Evolutionary conservation across 805 yeast species (phyloP).

Genomic region (Yarrowia sp.): DNA sequence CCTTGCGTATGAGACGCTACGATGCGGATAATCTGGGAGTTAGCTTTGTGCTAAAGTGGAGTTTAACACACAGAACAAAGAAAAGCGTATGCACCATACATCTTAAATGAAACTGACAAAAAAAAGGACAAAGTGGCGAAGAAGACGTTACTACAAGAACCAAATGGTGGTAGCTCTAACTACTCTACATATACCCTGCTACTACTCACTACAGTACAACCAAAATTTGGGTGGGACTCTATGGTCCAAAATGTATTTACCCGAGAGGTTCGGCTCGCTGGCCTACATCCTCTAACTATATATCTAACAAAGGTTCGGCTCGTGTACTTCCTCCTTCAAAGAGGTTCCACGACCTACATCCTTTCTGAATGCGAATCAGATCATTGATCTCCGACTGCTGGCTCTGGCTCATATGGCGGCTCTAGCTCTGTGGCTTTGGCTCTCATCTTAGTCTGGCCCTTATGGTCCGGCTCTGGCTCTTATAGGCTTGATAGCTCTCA

Average conservation of each 20-base stretch:
- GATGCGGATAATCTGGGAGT: conserved; percentile 1
- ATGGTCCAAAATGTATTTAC: not conserved
- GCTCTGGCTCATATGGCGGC: conserved; percentile 1
- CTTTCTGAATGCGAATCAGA: conserved; percentile 8
- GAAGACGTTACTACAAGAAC: no score
- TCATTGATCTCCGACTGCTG: not conserved
- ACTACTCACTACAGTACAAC: not conserved
- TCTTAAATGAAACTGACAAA: not conserved
- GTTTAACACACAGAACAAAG: not conserved
- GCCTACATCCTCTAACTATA: not conserved
- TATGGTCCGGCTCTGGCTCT: not conserved
- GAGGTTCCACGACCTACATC: conserved; percentile 1
- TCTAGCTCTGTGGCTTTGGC: not conserved
- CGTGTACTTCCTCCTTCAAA: not conserved
- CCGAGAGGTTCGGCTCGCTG: not conserved
- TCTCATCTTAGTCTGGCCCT: not conserved
- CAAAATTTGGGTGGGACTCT: not conserved
- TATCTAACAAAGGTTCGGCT: not conserved
- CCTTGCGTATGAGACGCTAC: not conserved
- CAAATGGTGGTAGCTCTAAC: no score
- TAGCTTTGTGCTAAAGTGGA: no score
- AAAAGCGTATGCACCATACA: not conserved
- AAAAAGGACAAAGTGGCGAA: no score
- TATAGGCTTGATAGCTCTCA: not conserved
- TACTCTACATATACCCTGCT: not conserved